Evolutionary conservation across 148 eudicot species (phyloP).

Genomic region (Persicaria maculosa): DNA sequence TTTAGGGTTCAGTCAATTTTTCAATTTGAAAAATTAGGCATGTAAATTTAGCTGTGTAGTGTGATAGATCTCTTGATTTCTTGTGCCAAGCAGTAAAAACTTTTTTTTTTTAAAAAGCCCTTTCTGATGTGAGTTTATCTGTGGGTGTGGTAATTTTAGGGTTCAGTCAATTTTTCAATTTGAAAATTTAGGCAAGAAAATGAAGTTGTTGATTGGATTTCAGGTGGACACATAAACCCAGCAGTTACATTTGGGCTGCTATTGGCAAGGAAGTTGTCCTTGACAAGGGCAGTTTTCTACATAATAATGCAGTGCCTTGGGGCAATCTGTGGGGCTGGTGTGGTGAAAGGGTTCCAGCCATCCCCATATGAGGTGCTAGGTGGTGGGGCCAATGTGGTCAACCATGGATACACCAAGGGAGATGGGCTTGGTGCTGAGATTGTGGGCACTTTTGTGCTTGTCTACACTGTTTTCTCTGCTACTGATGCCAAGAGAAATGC

Average conservation of each 20-base stretch:
- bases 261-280: slow-evolving; percentile 43
- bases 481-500: slow-evolving; percentile 51
- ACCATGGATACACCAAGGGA: slow-evolving; percentile 41
- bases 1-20: neutral
- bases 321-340: slow-evolving; percentile 44
- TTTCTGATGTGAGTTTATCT: neutral
- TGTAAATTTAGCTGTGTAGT: neutral
- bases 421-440: slow-evolving; percentile 49
- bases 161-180: neutral
- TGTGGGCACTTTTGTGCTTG: slow-evolving; percentile 38
- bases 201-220: neutral
- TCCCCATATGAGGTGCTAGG: slow-evolving; percentile 25
- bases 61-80: neutral
- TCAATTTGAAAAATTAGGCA: neutral
- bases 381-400: slow-evolving; percentile 44
- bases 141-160: neutral
- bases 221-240: slow-evolving; percentile 41
- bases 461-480: slow-evolving; percentile 40
- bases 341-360: slow-evolving; percentile 37
- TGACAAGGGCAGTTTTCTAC: slow-evolving; percentile 40
- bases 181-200: too few relatives aligned
- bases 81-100: too few relatives aligned
- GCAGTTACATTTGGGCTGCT: slow-evolving; percentile 46
- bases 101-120: neutral
- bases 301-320: slow-evolving; percentile 46